Percentiles rank a stretch among this genome's conserved stretches.
These are phyloP conservation scores for Linaria vulgaris DNA, from an alignment of 257 asterid genomes.

Conservation along the genomic window DNA sequence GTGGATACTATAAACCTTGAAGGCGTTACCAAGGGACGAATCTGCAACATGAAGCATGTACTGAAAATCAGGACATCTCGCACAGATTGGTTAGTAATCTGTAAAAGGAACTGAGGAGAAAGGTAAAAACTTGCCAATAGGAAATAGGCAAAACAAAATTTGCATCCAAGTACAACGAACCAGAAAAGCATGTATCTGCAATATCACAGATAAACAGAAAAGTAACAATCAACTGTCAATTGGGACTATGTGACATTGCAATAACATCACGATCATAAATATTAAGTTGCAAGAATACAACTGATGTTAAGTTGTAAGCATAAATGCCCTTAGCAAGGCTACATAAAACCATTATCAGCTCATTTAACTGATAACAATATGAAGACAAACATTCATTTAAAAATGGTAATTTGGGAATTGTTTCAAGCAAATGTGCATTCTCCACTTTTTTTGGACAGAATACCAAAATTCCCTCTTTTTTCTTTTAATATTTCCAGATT, in stretches of 20 bases:
- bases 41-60: constrained; percentile 51
- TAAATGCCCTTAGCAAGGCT: background rate
- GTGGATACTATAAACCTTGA: constrained; percentile 49
- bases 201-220: constrained; percentile 15
- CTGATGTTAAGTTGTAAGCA: background rate
- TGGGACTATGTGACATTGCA: background rate
- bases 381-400: too few species aligned
- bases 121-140: constrained; percentile 60
- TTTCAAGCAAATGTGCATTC: too few species aligned
- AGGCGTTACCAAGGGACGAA: constrained; percentile 74
- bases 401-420: background rate
- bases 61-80: constrained; percentile 12
- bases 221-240: constrained; percentile 17
- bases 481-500: too few species aligned
- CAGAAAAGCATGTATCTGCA: constrained; percentile 91
- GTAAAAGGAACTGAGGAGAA: constrained; percentile 5
- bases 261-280: background rate
- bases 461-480: too few species aligned
- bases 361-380: background rate
- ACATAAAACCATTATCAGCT: background rate
- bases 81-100: constrained; percentile 15
- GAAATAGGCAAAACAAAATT: constrained; percentile 88
- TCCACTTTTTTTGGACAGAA: too few species aligned
- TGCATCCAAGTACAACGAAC: constrained; percentile 83
- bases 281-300: background rate